Percentiles rank a stretch among this genome's conserved stretches.
Conservation (phyloP, 1,284 basidiomycete genomes). For the Anthracocystis walkeri region DNA sequence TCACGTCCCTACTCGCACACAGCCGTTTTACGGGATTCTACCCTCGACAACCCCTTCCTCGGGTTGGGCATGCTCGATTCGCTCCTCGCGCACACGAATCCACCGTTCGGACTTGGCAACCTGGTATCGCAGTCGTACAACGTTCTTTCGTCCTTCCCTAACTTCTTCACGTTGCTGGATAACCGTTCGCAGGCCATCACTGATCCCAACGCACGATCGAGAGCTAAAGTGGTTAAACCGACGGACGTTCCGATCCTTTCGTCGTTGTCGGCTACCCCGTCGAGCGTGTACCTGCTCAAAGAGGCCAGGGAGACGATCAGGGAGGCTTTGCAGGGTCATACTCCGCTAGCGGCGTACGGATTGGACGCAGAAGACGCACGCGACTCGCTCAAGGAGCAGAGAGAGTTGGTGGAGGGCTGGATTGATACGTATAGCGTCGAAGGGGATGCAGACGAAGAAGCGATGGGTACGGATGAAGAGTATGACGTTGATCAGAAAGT, state of each 20-base stretch:
- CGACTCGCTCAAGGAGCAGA: conserved; percentile 60
- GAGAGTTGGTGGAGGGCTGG: conserved; percentile 59
- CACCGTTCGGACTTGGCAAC: conserved; percentile 40
- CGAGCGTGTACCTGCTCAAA: conserved; percentile 38
- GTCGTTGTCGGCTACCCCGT: conserved; percentile 48
- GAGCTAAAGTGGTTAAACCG: conserved; percentile 10
- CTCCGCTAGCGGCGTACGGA: conserved; percentile 51
- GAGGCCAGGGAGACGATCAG: conserved; percentile 45
- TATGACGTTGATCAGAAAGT: conserved; percentile 50
- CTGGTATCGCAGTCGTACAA: conserved; percentile 58
- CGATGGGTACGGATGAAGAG: conserved; percentile 59
- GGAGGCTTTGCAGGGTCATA: conserved; percentile 52
- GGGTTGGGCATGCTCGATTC: conserved; percentile 46
- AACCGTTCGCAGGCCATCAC: conserved; percentile 13
- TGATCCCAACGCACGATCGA: background rate
- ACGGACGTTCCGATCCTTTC: conserved; percentile 47
- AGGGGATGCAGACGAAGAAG: conserved; percentile 44
- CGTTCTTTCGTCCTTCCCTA: conserved; percentile 48
- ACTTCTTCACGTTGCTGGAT: conserved; percentile 48
- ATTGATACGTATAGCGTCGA: conserved; percentile 57
- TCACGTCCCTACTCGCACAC: conserved; percentile 34
- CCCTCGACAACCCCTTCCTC: conserved; percentile 23
- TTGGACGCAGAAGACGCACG: conserved; percentile 47
- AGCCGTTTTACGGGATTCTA: conserved; percentile 34
- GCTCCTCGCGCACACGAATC: conserved; percentile 26